Base-by-base conservation (phyloP, 1,284 basidiomycete genomes). In the Lentinula novae-zelandiae region DNA sequence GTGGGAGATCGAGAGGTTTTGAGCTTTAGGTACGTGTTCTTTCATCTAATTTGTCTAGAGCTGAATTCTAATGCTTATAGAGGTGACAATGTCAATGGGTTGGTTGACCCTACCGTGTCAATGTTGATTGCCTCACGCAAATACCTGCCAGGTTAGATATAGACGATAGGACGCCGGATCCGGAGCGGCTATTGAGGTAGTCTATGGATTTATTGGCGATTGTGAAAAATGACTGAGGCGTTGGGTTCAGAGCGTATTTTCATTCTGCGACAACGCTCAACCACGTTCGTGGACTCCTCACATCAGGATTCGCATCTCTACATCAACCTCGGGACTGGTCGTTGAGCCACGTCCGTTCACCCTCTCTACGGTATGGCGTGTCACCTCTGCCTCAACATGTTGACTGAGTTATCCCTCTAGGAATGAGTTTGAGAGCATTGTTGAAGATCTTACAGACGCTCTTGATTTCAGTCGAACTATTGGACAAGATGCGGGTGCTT, bases 81-180 rank as follows among this genome's bases (percentile, higher is more conserved):
- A 68, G 96, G 97, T 2, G 96, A 99, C 76, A 98, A 97, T 70
- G 90, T 99, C 51, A 98, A 99, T 67, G 94, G 95, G 79, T 90
- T 67, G 71, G 68, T 71, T 22, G 63, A 72, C 39, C 7, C 12
- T 17, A n/a, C 50, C 34, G 27, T 27, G 2, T 27, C 27, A 27
- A 27, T 58, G 56, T 62, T 53, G 59, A 60, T 57, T 42, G 52
- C 61, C 54, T 42, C 49, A 44, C 9, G 4, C 17, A 40, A 12
- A 27, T 27, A 2, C 27, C 55, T 42, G 39, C 57, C 50, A 90
- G 90, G 8, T 75, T 92, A 34, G 83, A 88, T 63, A 81, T 82
- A 2, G 78, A 87, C 54, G 92, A 96, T 63, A 87, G 96, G 53
- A 86, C 79, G 0, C 94, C 96, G 0, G 87, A 98, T 73, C 96